These are phyloP conservation scores for Beauveria sp. DNA, from an alignment of 2,329 filamentous ascomycete species.

Conservation along the genomic window DNA sequence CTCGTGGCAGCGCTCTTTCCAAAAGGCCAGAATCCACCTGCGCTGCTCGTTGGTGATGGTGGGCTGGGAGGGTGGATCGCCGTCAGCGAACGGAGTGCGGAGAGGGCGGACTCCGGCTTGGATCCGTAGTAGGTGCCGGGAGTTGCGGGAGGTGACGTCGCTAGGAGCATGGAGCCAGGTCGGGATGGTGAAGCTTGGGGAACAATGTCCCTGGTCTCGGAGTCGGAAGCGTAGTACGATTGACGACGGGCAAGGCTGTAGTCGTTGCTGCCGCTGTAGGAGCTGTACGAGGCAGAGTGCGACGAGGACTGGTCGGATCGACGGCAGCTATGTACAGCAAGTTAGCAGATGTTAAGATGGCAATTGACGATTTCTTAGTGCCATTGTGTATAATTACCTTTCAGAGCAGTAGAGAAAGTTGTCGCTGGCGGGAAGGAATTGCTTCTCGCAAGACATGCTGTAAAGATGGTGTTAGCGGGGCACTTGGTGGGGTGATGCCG, in stretches of 20 bases:
- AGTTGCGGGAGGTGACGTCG: conserved; percentile 43
- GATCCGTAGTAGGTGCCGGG: conserved; percentile 29
- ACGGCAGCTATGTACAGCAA: conserved; percentile 38
- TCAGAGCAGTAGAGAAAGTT: conserved; percentile 57
- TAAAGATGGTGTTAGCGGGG: conserved; percentile 17
- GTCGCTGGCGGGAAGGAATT: conserved; percentile 52
- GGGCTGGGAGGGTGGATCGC: conserved; percentile 45
- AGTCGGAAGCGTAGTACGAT: conserved; percentile 37
- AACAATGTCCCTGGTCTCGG: conserved; percentile 54
- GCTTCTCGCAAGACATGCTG: conserved; percentile 62
- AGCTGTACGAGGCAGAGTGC: conserved; percentile 13
- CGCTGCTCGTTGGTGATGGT: conserved; percentile 41
- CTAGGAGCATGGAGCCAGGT: conserved; percentile 47
- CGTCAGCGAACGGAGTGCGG: conserved; percentile 44
- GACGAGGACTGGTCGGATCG: conserved; percentile 39
- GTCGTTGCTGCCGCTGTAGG: conserved; percentile 20
- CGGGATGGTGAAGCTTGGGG: conserved; percentile 56
- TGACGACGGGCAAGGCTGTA: conserved; percentile 30
- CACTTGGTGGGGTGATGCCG: conserved; percentile 13
- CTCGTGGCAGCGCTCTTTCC: conserved; percentile 41
- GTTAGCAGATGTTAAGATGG: conserved; percentile 16
- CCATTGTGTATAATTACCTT: conserved; percentile 32
- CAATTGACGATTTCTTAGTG: background rate
- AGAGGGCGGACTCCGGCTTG: conserved; percentile 39
- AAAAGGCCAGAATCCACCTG: conserved; percentile 47